phyloP scores from a whole-genome alignment of 2,329 filamentous ascomycete genomes.

The Aspergillus unguis region DNA sequence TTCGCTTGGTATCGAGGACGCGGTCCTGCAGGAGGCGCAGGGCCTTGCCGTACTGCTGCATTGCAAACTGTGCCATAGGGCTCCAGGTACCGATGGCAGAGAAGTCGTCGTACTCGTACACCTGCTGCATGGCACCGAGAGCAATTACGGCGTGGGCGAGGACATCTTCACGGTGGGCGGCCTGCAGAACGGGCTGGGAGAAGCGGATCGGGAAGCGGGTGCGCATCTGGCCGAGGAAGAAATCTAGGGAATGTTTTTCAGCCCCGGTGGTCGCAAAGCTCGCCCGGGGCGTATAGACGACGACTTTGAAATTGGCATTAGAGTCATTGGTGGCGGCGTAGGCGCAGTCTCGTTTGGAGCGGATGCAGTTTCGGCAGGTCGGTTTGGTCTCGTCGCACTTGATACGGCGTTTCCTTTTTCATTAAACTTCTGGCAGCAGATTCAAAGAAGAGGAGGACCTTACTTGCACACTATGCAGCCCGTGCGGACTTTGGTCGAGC shows the following conservation, averaged over 20 bases:
- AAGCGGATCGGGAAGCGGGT: slow-evolving; percentile 2
- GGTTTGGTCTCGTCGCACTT: slow-evolving; percentile 14
- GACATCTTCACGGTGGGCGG: slow-evolving; percentile 3
- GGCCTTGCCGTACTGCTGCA: slow-evolving; percentile 11
- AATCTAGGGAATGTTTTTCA: slow-evolving; percentile 2
- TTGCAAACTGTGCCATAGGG: slow-evolving; percentile 5
- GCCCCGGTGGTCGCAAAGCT: slow-evolving; percentile 2
- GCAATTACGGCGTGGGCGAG: slow-evolving; percentile 3
- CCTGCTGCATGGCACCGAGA: slow-evolving; percentile 7
- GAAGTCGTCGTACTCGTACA: slow-evolving; percentile 4
- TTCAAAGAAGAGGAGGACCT: not conserved
- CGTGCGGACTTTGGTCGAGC: slow-evolving; percentile 10
- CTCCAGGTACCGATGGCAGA: slow-evolving; percentile 1
- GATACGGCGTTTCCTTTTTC: not conserved
- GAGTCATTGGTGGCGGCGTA: not conserved
- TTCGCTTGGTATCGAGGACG: not conserved
- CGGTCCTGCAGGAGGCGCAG: slow-evolving; percentile 2
- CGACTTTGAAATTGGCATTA: not conserved
- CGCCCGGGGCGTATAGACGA: slow-evolving; percentile 1
- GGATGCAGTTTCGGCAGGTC: slow-evolving; percentile 9
- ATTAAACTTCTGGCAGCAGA: not conserved
- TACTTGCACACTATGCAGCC: slow-evolving; percentile 13
- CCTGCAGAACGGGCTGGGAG: not conserved
- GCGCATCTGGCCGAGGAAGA: slow-evolving; percentile 6
- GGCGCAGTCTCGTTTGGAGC: slow-evolving; percentile 5